Base-by-base conservation (phyloP, 1,284 basidiomycete species). In the Marasmius fiardii region DNA sequence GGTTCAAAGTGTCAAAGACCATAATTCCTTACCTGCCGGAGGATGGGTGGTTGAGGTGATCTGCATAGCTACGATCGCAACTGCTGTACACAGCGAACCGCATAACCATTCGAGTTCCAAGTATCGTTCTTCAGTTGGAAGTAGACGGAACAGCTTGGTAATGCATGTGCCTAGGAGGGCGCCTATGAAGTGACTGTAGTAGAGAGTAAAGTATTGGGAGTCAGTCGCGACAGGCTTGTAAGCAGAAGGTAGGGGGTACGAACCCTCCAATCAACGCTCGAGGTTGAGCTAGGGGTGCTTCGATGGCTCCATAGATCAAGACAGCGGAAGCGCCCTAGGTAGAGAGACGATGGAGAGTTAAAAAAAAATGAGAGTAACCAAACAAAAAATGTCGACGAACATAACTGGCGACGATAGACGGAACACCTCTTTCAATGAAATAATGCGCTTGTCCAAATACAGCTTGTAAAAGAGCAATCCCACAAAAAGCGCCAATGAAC, bases 231-330 rank as follows among this genome's bases (percentile, higher is more conserved):
- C 34, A 33, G 44, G n/a, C 12, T 44, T 18, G n/a, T 12, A 44
- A 18, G 7, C 3, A 37, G 20, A 18, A 21, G 37, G 5, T 37
- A 3, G 5, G n/a, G 5, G n/a, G 2, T 37, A 37, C 28, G 2
- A 43, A 33, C 23, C 57, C 57, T n/a, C 78, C 77, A 31, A 88
- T 54, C 14, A 86, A 69, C 11, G 80, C 71, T n/a, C 83, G 74
- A 10, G 86, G 84, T 66, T 87, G 85, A 0, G 82, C 77, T 34
- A 86, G 68, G 2, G 85, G 85, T 1, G 75, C 73, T 35, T 87
- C 83, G 35, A 84, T 76, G 1, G 78, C 76, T 12, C 80, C 82
- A 58, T 81, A 87, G 20, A 80, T 71, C 24, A 88, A 71, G 2
- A 85, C 81, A 10, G 82, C 83, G 4, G 78, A 78, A 14, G 85